phyloP scores from a whole-genome alignment of 768 basidiomycete species.

The Paxillus involutus region DNA sequence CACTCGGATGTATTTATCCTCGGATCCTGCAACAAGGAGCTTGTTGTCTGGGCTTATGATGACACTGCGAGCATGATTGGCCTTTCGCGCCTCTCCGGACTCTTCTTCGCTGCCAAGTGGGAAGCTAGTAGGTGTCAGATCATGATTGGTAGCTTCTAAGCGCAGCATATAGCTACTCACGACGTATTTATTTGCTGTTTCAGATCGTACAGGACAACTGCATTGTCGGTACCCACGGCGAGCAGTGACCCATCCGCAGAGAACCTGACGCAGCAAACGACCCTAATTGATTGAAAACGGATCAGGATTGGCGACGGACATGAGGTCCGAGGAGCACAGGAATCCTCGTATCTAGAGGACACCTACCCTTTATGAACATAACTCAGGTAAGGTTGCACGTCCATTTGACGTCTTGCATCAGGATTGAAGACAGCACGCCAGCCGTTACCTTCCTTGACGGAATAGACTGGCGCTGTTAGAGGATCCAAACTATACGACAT shows the following conservation, averaged over 20 bases:
- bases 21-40: slow-evolving; percentile 33
- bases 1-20: slow-evolving; percentile 34
- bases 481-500: slow-evolving; percentile 30
- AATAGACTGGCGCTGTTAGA: slow-evolving; percentile 26
- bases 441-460: slow-evolving; percentile 47
- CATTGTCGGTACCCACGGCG: slow-evolving; percentile 33
- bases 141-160: not conserved
- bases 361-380: slow-evolving; percentile 81
- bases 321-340: slow-evolving; percentile 9
- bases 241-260: slow-evolving; percentile 31
- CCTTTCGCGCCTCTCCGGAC: slow-evolving; percentile 4
- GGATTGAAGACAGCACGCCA: slow-evolving; percentile 58
- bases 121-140: slow-evolving; percentile 18
- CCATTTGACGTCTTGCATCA: slow-evolving; percentile 45
- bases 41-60: slow-evolving; percentile 30
- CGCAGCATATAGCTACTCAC: slow-evolving; percentile 12
- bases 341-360: slow-evolving; percentile 12
- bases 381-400: slow-evolving; percentile 63
- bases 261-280: slow-evolving; percentile 32
- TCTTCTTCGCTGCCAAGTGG: slow-evolving; percentile 24
- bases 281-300: slow-evolving; percentile 14
- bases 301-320: not conserved
- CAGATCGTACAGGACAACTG: slow-evolving; percentile 29
- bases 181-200: slow-evolving; percentile 25
- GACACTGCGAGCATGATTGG: slow-evolving; percentile 34